Conservation (phyloP, 2,329 filamentous ascomycete species). For the Knufia petricola region DNA sequence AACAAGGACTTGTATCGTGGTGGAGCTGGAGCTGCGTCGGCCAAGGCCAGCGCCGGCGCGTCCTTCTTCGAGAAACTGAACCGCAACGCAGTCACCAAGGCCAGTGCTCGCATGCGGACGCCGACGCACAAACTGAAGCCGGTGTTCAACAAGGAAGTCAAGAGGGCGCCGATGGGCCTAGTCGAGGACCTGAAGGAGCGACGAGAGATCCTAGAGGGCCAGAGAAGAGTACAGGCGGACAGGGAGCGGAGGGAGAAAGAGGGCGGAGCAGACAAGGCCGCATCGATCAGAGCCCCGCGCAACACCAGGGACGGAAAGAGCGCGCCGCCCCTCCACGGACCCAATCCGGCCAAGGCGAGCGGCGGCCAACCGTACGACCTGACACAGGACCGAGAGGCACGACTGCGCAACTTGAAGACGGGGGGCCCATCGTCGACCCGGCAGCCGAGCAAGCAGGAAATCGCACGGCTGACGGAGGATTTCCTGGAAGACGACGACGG, state of each 20-base stretch:
- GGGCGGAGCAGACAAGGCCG: neutral
- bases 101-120: constrained; percentile 24
- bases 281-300: neutral
- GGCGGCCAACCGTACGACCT: constrained; percentile 14
- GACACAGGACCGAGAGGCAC: constrained; percentile 26
- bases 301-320: neutral
- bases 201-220: neutral
- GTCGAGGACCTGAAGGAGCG: constrained; percentile 28
- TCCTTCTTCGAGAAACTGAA: constrained; percentile 46
- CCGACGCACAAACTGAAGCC: constrained; percentile 35
- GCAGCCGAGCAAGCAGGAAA: neutral
- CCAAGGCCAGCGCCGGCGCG: constrained; percentile 31
- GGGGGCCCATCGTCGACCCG: constrained; percentile 10
- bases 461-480: constrained; percentile 12
- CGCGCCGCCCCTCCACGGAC: constrained; percentile 13
- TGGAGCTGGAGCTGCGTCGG: constrained; percentile 20
- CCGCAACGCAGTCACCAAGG: constrained; percentile 39
- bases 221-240: neutral
- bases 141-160: constrained; percentile 29
- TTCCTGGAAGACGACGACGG: constrained; percentile 18
- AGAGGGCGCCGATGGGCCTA: constrained; percentile 31
- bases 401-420: constrained; percentile 26
- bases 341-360: neutral
- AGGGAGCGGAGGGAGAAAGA: neutral
- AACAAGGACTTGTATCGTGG: constrained; percentile 15